Evolutionary conservation across 2,329 filamentous ascomycete species (phyloP).

Genomic region (Colletotrichum caudatum): DNA sequence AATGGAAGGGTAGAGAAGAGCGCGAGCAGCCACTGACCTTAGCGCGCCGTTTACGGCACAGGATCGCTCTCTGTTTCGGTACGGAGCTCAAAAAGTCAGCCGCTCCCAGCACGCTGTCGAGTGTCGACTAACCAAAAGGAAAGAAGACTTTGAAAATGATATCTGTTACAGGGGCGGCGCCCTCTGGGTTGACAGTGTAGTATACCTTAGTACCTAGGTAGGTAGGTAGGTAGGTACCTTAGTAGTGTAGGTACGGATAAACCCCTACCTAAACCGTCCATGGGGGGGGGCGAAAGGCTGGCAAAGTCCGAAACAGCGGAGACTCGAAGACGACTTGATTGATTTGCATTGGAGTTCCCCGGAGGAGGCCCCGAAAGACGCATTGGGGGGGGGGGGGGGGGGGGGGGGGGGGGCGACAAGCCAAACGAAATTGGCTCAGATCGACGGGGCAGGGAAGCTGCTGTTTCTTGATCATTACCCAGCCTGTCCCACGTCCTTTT

Average conservation of each 20-base stretch:
- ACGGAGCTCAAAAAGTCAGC: conserved; percentile 8
- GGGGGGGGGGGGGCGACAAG: not conserved
- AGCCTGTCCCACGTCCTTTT: conserved; percentile 21
- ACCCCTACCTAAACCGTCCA: not conserved
- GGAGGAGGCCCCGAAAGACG: conserved; percentile 26
- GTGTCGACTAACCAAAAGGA: not conserved
- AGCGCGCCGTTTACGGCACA: conserved; percentile 34
- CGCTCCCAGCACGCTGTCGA: not conserved
- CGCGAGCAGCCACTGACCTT: conserved; percentile 24
- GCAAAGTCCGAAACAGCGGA: conserved; percentile 32
- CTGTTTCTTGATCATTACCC: conserved; percentile 39
- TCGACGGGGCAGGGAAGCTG: conserved; percentile 34
- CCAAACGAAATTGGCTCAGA: conserved; percentile 38
- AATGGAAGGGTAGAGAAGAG: conserved; percentile 3
- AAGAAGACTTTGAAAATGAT: conserved; percentile 16
- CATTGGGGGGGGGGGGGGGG: conserved; percentile 5
- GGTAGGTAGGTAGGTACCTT: too few species aligned
- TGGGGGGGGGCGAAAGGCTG: conserved; percentile 12
- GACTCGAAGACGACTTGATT: not conserved
- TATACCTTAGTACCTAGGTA: too few species aligned
- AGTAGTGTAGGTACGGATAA: too few species aligned
- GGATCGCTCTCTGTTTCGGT: conserved; percentile 34
- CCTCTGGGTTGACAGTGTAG: not conserved
- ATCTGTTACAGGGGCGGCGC: conserved; percentile 23
- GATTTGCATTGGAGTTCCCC: conserved; percentile 4